Conservation (phyloP, 306 rosid species). For the Cicer cuneatum region DNA sequence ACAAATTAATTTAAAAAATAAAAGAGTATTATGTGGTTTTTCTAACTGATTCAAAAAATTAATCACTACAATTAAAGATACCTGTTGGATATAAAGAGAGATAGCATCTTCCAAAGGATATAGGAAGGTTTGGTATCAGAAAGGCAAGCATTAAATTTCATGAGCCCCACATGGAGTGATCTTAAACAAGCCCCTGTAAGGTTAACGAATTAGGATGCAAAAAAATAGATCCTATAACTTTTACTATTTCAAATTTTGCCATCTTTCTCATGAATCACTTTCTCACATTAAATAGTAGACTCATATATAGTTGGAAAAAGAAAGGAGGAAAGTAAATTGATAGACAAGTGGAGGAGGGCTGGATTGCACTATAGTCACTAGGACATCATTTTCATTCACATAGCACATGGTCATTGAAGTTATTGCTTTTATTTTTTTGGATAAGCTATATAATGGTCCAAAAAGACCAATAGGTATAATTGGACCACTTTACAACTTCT, state of each 20-base stretch:
- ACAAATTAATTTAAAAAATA: background rate
- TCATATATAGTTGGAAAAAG: slow-evolving; percentile 20
- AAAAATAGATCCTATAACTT: slow-evolving; percentile 27
- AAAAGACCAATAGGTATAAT: slow-evolving; percentile 7
- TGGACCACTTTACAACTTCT: slow-evolving; percentile 39
- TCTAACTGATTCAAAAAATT: background rate
- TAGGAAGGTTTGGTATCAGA: slow-evolving; percentile 30
- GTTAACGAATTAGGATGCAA: slow-evolving; percentile 30
- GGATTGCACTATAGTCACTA: slow-evolving; percentile 32
- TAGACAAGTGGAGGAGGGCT: slow-evolving; percentile 36
- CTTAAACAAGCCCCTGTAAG: slow-evolving; percentile 10
- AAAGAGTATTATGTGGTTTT: background rate
- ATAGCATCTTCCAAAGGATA: slow-evolving; percentile 43
- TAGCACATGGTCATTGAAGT: slow-evolving; percentile 49
- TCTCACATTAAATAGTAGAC: slow-evolving; percentile 36
- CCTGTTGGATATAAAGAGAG: background rate
- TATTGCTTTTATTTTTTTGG: background rate
- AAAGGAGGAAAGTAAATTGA: slow-evolving; percentile 38
- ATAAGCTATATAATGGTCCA: slow-evolving; percentile 32
- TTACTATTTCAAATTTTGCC: slow-evolving; percentile 14
- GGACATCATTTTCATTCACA: slow-evolving; percentile 9
- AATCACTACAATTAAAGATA: background rate
- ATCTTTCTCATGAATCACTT: slow-evolving; percentile 31
- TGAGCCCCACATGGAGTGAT: slow-evolving; percentile 41
- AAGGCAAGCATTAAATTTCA: slow-evolving; percentile 45